These are phyloP conservation scores for Didymella pinodella DNA, from an alignment of 2,329 filamentous ascomycete genomes.

Conservation along the genomic window DNA sequence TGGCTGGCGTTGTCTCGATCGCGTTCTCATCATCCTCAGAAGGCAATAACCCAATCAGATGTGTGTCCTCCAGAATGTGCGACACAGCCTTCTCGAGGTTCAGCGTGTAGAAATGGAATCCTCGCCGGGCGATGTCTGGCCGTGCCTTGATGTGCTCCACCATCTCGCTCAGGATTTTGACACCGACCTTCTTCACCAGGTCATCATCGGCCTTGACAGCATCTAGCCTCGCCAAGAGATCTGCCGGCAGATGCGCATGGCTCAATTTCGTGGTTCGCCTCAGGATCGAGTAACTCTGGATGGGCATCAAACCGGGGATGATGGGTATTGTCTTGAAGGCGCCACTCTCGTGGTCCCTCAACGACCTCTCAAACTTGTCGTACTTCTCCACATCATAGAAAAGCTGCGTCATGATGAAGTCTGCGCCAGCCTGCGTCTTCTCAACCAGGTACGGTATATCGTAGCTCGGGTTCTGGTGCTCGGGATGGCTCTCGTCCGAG, in stretches of 20 bases:
- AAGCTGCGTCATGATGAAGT: conserved; percentile 98
- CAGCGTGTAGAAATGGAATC: conserved; percentile 97
- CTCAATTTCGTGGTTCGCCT: conserved; percentile 93
- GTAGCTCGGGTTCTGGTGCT: conserved; percentile 68
- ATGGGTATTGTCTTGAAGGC: conserved; percentile 87
- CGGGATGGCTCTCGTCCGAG: conserved; percentile 87
- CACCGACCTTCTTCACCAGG: conserved; percentile 78
- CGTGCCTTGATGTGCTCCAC: conserved; percentile 78
- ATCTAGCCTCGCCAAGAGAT: conserved; percentile 74
- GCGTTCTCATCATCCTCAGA: conserved; percentile 56
- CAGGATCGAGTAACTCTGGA: conserved; percentile 96
- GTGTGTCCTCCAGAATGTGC: conserved; percentile 84
- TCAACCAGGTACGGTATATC: conserved; percentile 90
- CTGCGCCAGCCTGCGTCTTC: conserved; percentile 88
- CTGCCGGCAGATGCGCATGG: conserved; percentile 79
- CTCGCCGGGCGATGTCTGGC: conserved; percentile 56
- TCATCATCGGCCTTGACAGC: conserved; percentile 81
- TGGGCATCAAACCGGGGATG: conserved; percentile 94
- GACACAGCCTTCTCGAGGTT: conserved; percentile 96
- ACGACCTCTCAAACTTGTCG: conserved; percentile 75
- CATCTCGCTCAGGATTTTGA: conserved; percentile 84
- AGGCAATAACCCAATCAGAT: conserved; percentile 73
- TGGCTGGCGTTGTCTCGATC: conserved; percentile 56
- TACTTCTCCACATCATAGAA: conserved; percentile 93
- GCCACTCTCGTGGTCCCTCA: conserved; percentile 83